Evolutionary conservation across 768 basidiomycete species (phyloP).

Genomic region (Ramaria sp.): DNA sequence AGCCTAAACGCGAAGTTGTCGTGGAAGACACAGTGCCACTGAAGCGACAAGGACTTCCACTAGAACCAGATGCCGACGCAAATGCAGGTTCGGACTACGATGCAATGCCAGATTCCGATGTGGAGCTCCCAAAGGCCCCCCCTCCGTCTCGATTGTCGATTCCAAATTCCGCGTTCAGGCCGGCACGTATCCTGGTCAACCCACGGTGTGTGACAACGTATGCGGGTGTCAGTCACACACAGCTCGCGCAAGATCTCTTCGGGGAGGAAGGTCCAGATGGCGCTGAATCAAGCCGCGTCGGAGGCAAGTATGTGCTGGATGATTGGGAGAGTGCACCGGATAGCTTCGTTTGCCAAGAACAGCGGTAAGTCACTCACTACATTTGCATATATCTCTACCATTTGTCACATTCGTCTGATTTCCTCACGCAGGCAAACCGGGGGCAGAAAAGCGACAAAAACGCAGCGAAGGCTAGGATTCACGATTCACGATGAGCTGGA

Average conservation of each 20-base stretch:
- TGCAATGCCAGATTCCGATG: slow-evolving; percentile 64
- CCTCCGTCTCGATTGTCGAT: slow-evolving; percentile 35
- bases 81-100: slow-evolving; percentile 85
- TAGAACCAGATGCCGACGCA: slow-evolving; percentile 52
- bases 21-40: slow-evolving; percentile 21
- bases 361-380: slow-evolving; percentile 58
- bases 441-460: slow-evolving; percentile 82
- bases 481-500: slow-evolving; percentile 68
- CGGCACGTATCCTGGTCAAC: slow-evolving; percentile 89
- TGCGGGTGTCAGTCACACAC: slow-evolving; percentile 93
- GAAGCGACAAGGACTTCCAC: slow-evolving; percentile 19
- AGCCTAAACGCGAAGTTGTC: slow-evolving; percentile 24
- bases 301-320: slow-evolving; percentile 74
- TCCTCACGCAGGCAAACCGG: slow-evolving; percentile 55
- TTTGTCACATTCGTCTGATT: slow-evolving; percentile 2
- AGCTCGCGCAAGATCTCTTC: slow-evolving; percentile 90
- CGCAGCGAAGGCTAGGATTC: slow-evolving; percentile 74
- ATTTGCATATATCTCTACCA: slow-evolving; percentile 1
- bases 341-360: slow-evolving; percentile 97
- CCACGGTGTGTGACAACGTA: slow-evolving; percentile 97
- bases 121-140: slow-evolving; percentile 19
- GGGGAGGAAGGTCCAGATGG: slow-evolving; percentile 62
- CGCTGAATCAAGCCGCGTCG: slow-evolving; percentile 14
- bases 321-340: slow-evolving; percentile 97
- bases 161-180: slow-evolving; percentile 80